Evolutionary conservation across 2,329 filamentous ascomycete genomes (phyloP).

Genomic region (Blastomyces gilchristii): DNA sequence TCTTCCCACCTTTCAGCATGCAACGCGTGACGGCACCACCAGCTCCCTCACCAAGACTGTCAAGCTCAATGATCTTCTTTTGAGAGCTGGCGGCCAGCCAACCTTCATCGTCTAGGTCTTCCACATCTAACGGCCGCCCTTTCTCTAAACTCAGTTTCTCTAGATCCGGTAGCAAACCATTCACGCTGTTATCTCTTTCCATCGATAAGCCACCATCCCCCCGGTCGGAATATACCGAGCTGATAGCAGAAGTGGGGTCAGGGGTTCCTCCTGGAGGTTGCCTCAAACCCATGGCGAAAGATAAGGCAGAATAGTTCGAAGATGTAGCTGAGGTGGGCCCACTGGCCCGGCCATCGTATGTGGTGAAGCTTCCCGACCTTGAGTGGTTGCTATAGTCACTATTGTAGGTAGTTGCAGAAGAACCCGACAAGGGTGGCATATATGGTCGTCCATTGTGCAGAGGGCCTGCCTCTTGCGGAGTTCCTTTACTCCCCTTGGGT

Average conservation of each 20-base stretch:
- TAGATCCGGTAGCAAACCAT: conserved; percentile 64
- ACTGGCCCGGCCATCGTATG: conserved; percentile 60
- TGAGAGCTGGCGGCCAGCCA: conserved; percentile 91
- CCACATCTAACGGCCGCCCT: conserved; percentile 75
- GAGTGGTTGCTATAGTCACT: conserved; percentile 76
- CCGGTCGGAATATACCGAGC: conserved; percentile 70
- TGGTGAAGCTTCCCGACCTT: conserved; percentile 70
- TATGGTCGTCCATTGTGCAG: conserved; percentile 44
- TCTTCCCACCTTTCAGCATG: conserved; percentile 81
- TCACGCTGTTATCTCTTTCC: conserved; percentile 73
- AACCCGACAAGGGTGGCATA: conserved; percentile 42
- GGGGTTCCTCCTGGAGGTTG: conserved; percentile 55
- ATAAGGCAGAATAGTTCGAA: conserved; percentile 75
- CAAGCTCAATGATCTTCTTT: conserved; percentile 76
- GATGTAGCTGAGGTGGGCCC: conserved; percentile 76
- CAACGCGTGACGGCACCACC: conserved; percentile 91
- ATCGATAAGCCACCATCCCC: conserved; percentile 65
- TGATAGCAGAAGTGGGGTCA: conserved; percentile 80
- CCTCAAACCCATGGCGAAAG: conserved; percentile 63
- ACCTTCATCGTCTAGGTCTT: conserved; percentile 87
- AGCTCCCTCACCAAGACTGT: conserved; percentile 84
- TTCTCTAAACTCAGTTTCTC: conserved; percentile 74
- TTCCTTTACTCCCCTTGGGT: conserved; percentile 62
- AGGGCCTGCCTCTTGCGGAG: conserved; percentile 57
- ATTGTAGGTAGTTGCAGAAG: conserved; percentile 61